Percentiles rank a stretch among this genome's conserved stretches.
Conservation (phyloP, 257 asterid genomes). For the Gardenia jasminoides region DNA sequence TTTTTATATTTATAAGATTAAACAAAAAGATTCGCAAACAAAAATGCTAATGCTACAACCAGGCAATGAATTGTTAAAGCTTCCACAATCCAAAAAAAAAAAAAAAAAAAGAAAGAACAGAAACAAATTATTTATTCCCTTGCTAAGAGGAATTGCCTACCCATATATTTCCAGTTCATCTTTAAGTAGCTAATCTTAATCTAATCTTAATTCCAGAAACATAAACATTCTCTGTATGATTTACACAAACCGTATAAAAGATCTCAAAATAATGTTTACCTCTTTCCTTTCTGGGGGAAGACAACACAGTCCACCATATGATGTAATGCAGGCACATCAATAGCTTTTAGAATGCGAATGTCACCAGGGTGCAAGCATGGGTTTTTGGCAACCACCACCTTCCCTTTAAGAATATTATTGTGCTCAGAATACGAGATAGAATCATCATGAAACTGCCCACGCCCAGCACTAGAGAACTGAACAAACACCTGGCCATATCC, state of each 20-base stretch:
- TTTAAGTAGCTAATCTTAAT: neutral
- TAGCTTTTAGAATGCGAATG: constrained; percentile 68
- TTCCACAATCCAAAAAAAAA: too few species aligned
- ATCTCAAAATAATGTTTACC: constrained; percentile 40
- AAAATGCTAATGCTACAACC: too few species aligned
- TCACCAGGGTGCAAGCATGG: constrained; percentile 99
- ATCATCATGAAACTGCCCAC: constrained; percentile 33
- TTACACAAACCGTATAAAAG: too few species aligned
- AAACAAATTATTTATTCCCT: too few species aligned
- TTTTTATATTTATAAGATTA: too few species aligned
- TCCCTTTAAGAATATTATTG: constrained; percentile 37
- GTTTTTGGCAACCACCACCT: constrained; percentile 78
- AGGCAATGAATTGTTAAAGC: too few species aligned
- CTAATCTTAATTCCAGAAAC: neutral
- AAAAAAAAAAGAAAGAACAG: too few species aligned
- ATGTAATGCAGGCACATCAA: constrained; percentile 50
- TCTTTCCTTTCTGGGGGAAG: constrained; percentile 69
- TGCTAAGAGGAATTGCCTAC: too few species aligned
- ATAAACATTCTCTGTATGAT: neutral
- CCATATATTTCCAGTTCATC: neutral
- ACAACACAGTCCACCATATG: constrained; percentile 95
- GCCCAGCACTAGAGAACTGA: constrained; percentile 49
- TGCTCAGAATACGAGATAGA: constrained; percentile 19
- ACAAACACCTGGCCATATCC: constrained; percentile 88
- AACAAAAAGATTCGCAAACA: too few species aligned